phyloP scores from a whole-genome alignment of 2,329 filamentous ascomycete species.

The Aspergillus neotritici region DNA sequence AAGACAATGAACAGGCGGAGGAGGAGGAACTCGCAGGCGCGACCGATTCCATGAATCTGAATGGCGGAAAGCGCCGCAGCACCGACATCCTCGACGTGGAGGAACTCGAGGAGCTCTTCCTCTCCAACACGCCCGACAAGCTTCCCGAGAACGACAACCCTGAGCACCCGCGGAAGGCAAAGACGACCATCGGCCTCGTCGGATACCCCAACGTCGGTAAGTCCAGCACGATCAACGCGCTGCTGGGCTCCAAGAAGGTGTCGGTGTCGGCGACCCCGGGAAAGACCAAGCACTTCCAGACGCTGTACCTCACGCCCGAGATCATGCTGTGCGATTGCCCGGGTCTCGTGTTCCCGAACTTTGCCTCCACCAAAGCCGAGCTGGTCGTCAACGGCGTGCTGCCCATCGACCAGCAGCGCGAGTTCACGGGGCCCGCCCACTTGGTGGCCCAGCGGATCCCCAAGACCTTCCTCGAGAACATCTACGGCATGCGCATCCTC shows the following conservation, averaged over 20 bases:
- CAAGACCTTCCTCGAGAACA: constrained; percentile 78
- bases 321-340: constrained; percentile 96
- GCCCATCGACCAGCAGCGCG: constrained; percentile 91
- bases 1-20: constrained; percentile 36
- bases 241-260: constrained; percentile 98
- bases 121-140: constrained; percentile 64
- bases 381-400: constrained; percentile 91
- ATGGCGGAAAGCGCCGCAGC: constrained; percentile 30
- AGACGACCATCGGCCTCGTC: constrained; percentile 86
- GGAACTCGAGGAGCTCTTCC: constrained; percentile 83
- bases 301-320: constrained; percentile 82
- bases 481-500: constrained; percentile 87
- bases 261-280: constrained; percentile 95
- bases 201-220: constrained; percentile 99
- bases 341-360: constrained; percentile 97
- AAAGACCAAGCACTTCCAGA: constrained; percentile 99
- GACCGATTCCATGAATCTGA: constrained; percentile 13
- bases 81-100: constrained; percentile 86
- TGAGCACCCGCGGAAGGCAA: constrained; percentile 47
- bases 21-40: constrained; percentile 20
- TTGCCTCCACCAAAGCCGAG: constrained; percentile 92
- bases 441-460: constrained; percentile 83
- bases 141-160: constrained; percentile 38
- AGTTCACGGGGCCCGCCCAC: constrained; percentile 79
- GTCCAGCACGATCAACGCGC: constrained; percentile 96